Evolutionary conservation across 306 rosid species (phyloP), one percentile per base, ranked within the genome.

Genomic region (Senna tora): DNA sequence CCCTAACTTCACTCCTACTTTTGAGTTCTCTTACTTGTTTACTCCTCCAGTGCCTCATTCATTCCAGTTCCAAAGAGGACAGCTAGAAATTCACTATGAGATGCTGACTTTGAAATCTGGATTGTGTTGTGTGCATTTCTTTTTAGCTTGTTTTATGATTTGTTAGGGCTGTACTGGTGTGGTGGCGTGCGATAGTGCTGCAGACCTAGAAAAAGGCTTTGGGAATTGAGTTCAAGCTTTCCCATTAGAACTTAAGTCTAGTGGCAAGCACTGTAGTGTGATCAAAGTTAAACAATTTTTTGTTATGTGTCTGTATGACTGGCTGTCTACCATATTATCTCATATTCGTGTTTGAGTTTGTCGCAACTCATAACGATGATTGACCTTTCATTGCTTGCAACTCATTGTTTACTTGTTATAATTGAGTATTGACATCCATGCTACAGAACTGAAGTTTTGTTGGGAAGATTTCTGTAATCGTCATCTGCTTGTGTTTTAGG

Each of bases 1-100:
- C 50, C 75, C 56, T 21, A 77, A 38, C 79, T 43, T 67, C 9
- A 54, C 66, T 77, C 61, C 47, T 57, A 42, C 57, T 70, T 50
- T 58, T 17, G 51, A 20, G 30, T 72, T n/a, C 33, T 2, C 1
- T 67, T 67, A 43, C 68, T 57, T 61, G 28, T 41, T 67, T 5
- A 1, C 19, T 63, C 32, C 0, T 77, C 34, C 19, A 19, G 15
- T 60, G 2, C 33, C 20, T 21, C 63, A 1, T 59, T 76, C 17
- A 25, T 17, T 33, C 41, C 59, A 67, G 25, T 11, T 49, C 72
- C 45, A 33, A 17, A 16, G 17, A 10, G 41, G 11, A 19, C 50
- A 50, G 33, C 6, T 32, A 7, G 58, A 50, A 50, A 50, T 67
- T 50, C 30, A 17, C 34, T 10, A 1, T 15, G 2, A 5, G 41